Evolutionary conservation across 805 yeast species (phyloP).

Genomic region (Kuraishia ogatae): DNA sequence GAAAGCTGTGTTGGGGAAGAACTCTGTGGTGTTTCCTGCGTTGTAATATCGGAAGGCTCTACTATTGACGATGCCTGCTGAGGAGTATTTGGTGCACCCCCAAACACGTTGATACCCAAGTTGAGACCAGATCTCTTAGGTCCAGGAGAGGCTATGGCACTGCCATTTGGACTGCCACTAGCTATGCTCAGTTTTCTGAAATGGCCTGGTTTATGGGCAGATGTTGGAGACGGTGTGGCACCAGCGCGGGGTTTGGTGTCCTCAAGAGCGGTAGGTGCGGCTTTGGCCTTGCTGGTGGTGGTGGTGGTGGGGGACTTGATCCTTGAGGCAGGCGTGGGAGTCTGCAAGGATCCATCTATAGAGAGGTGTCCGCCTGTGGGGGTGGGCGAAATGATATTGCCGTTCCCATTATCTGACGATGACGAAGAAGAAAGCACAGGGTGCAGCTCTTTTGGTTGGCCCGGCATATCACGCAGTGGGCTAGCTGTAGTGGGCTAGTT

Average conservation of each 20-base stretch:
- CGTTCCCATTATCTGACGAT: conserved; percentile 8
- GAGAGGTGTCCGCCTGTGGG: background rate
- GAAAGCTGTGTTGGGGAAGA: background rate
- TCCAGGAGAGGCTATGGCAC: conserved; percentile 1
- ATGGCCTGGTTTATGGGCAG: conserved; percentile 7
- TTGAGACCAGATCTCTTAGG: conserved; percentile 18
- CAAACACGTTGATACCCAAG: conserved; percentile 20
- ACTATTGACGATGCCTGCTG: background rate
- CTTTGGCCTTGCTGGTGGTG: background rate
- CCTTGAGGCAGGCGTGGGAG: background rate
- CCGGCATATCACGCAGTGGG: too few relatives aligned
- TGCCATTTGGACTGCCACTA: conserved; percentile 6
- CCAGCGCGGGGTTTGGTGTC: conserved; percentile 4
- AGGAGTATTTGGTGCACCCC: conserved; percentile 4
- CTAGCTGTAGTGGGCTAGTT: too few relatives aligned
- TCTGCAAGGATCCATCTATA: background rate
- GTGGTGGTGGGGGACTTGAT: background rate
- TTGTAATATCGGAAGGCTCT: background rate
- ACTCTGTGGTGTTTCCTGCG: too few relatives aligned
- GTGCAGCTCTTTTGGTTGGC: conserved; percentile 10
- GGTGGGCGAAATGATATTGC: conserved; percentile 10
- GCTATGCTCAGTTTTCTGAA: conserved; percentile 15
- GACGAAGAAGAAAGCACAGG: conserved; percentile 14
- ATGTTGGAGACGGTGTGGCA: background rate
- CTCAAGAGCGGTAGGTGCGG: background rate